Base-by-base conservation (phyloP, 169 alveolate species). In the Plasmodium coatneyi region DNA sequence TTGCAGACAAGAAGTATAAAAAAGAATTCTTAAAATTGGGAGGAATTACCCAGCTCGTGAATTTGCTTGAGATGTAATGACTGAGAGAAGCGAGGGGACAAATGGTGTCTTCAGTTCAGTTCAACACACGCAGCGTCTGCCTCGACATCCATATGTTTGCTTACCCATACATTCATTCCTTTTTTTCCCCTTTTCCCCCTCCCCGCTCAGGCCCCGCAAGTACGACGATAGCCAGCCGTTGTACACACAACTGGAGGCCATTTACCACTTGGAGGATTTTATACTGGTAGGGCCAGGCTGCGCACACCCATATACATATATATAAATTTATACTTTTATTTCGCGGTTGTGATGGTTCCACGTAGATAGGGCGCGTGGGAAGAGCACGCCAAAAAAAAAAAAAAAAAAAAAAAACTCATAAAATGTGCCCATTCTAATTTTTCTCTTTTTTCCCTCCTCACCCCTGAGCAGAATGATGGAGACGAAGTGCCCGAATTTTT, bases 201-300 rank as follows among this genome's bases (percentile, higher is more conserved):
- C 41, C 19, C 71, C 82, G 6, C 81, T 92, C 41, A 84, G 94
- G 36, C 93, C 97, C 36, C 82, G 95, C 32, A 92, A 83, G 76
- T 97, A 93, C 81, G 95, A 86, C 83, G 96, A 92, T 56, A 96
- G 86, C 86, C 97, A 93, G 92, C 95, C 96, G 36, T 92, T 96
- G 93, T 95, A 96, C 79, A 97, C 98, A 30, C 98, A 97, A 76
- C 92, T 97, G 76, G 98, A 97, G 92, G 98, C 98, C 6, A 96
- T 97, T 49, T 97, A 97, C 91, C 98, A 97, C 87, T 74, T 97
- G 83, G 98, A 97, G 80, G 98, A 97, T 84, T 95, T 97, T 71
- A 96, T 97, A 43, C 93, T 96, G 96, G 98, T 96, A 32, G 19
- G 95, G 95, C 98, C 95, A 22, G 19, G 95, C 12, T 19, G 54